phyloP scores from a whole-genome alignment of 1,284 basidiomycete species.

The Ceratorhiza oryzae-sativae region DNA sequence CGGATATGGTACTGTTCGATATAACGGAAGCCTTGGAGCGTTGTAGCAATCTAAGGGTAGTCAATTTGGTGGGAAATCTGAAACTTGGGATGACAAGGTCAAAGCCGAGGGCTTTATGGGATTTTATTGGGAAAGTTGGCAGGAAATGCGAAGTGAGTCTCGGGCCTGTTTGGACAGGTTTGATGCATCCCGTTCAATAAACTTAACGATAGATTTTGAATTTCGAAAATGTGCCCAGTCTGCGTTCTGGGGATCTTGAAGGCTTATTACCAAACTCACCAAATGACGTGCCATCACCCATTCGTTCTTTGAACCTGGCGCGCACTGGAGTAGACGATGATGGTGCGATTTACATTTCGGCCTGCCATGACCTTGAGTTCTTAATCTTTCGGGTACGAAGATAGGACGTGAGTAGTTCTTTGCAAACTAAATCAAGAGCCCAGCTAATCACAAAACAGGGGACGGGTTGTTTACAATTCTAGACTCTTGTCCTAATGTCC shows the following conservation, averaged over 20 bases:
- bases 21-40: slow-evolving; percentile 56
- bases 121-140: slow-evolving; percentile 63
- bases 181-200: neutral
- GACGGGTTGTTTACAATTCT: slow-evolving; percentile 64
- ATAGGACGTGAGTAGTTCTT: slow-evolving; percentile 58
- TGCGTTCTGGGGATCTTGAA: slow-evolving; percentile 62
- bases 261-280: slow-evolving; percentile 55
- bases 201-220: slow-evolving; percentile 57
- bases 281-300: slow-evolving; percentile 48
- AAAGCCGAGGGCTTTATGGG: slow-evolving; percentile 52
- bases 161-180: no score
- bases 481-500: slow-evolving; percentile 61
- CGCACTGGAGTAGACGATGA: slow-evolving; percentile 68
- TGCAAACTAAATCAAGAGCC: neutral
- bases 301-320: slow-evolving; percentile 58
- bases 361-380: slow-evolving; percentile 58
- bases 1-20: slow-evolving; percentile 57
- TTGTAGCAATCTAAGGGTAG: slow-evolving; percentile 55
- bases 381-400: slow-evolving; percentile 66
- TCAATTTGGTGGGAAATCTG: slow-evolving; percentile 68
- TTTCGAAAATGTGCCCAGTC: slow-evolving; percentile 59
- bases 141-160: slow-evolving; percentile 62
- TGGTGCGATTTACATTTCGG: slow-evolving; percentile 60
- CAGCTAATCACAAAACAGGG: slow-evolving; percentile 51
- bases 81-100: slow-evolving; percentile 59